Percentiles rank a stretch among this genome's conserved stretches.
Evolutionary conservation across 2,329 filamentous ascomycete genomes (phyloP).

Genomic region (Aspergillus aculeatus): DNA sequence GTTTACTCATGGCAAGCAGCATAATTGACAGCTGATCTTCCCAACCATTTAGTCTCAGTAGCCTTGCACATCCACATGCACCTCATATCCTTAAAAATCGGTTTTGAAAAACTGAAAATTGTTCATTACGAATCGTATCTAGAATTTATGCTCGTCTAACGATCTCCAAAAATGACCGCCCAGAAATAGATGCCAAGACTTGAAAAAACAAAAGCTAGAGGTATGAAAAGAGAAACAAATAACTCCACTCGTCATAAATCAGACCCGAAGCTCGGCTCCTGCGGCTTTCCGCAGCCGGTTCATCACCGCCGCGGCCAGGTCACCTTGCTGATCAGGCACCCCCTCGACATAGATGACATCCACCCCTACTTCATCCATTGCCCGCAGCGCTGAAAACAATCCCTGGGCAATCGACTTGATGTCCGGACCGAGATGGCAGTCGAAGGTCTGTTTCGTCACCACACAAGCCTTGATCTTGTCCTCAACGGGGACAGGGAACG

Average conservation of each 20-base stretch:
- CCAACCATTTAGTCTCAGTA: too few relatives aligned
- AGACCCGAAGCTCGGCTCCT: conserved; percentile 52
- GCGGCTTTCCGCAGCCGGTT: conserved; percentile 79
- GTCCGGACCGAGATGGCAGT: conserved; percentile 70
- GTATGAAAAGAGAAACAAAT: not conserved
- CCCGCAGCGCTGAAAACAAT: conserved; percentile 81
- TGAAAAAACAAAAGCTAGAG: not conserved
- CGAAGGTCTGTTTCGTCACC: conserved; percentile 51
- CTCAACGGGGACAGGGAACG: conserved; percentile 29
- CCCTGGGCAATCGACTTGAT: conserved; percentile 76
- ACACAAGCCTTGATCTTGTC: conserved; percentile 19
- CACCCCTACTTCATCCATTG: conserved; percentile 75
- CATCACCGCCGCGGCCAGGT: conserved; percentile 84
- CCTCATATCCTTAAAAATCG: too few relatives aligned
- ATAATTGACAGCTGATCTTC: too few relatives aligned
- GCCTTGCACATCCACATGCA: too few relatives aligned
- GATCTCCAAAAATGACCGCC: not conserved
- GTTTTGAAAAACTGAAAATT: not conserved
- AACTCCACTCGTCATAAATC: conserved; percentile 25
- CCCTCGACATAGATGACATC: conserved; percentile 90
- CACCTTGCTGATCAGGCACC: conserved; percentile 66
- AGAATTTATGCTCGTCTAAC: conserved; percentile 7
- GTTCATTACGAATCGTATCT: conserved; percentile 6
- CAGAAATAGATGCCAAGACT: not conserved
- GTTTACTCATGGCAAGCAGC: too few relatives aligned